A percentile compares a stretch with the other conserved stretches of the same genome.
phyloP scores from a whole-genome alignment of 768 basidiomycete genomes.

The Pleurotus eryngii region DNA sequence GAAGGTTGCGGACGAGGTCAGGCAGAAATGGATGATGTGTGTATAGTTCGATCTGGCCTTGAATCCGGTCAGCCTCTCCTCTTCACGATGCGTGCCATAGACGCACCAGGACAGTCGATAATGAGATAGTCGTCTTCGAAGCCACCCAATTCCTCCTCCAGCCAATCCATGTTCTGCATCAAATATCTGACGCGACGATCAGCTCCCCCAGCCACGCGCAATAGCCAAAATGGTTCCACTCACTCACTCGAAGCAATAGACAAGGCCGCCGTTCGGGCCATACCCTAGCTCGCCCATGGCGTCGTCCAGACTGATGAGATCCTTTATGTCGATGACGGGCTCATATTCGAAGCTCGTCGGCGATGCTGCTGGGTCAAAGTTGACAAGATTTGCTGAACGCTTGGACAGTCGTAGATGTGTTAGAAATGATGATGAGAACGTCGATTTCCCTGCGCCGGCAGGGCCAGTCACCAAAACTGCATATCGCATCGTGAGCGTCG shows the following conservation, averaged over 20 bases:
- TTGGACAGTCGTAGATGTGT: conserved; percentile 84
- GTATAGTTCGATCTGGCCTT: conserved; percentile 97
- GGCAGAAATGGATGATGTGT: conserved; percentile 98
- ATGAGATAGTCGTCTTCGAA: conserved; percentile 96
- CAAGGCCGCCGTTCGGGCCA: conserved; percentile 94
- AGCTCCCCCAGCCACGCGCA: neutral
- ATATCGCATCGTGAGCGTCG: conserved; percentile 62
- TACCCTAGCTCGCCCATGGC: conserved; percentile 94
- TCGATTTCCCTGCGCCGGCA: conserved; percentile 97
- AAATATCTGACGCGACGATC: conserved; percentile 64
- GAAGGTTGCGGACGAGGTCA: conserved; percentile 73
- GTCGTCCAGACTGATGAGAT: conserved; percentile 89
- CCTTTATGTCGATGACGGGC: conserved; percentile 90
- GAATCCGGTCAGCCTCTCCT: neutral
- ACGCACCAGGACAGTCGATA: conserved; percentile 83
- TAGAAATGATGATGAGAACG: conserved; percentile 84
- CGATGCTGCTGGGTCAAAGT: conserved; percentile 93
- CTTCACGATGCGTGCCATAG: neutral
- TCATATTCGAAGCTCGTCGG: conserved; percentile 86
- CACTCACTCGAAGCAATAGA: conserved; percentile 99
- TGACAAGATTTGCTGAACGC: conserved; percentile 88
- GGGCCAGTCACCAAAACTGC: conserved; percentile 92
- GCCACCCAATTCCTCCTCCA: conserved; percentile 92
- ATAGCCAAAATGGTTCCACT: conserved; percentile 28
- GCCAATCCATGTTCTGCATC: conserved; percentile 96